phyloP scores from a whole-genome alignment of 1,139 yeast species.

The Pichia cactophila region DNA sequence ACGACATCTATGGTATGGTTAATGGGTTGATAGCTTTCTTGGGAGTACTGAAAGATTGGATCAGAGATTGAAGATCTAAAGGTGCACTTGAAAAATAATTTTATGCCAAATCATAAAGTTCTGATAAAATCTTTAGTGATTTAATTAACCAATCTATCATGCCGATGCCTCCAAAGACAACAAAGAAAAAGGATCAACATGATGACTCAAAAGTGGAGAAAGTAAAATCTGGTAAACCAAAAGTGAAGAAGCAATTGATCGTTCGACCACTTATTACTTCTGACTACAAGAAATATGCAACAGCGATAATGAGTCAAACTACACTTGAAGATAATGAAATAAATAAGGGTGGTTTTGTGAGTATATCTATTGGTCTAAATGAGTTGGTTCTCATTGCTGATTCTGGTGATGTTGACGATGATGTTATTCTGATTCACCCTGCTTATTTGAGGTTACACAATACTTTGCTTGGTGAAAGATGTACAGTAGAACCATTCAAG shows the following conservation, averaged over 20 bases:
- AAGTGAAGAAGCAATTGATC: slow-evolving; percentile 42
- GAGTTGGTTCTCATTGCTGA: slow-evolving; percentile 42
- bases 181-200: slow-evolving; percentile 11
- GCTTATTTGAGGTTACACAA: slow-evolving; percentile 47
- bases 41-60: too few relatives aligned
- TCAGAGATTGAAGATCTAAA: neutral
- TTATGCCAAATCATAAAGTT: too few relatives aligned
- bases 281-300: slow-evolving; percentile 33
- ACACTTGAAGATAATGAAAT: slow-evolving; percentile 49
- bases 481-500: slow-evolving; percentile 39
- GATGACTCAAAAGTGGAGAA: slow-evolving; percentile 1
- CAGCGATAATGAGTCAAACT: slow-evolving; percentile 39
- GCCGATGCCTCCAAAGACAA: slow-evolving; percentile 14
- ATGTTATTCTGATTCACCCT: slow-evolving; percentile 47
- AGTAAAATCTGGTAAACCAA: slow-evolving; percentile 20
- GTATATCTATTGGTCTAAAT: slow-evolving; percentile 39
- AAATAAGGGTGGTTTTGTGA: slow-evolving; percentile 46
- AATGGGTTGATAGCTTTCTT: too few relatives aligned
- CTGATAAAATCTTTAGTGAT: neutral
- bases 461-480: slow-evolving; percentile 65
- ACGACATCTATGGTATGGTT: neutral
- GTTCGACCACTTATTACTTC: slow-evolving; percentile 45
- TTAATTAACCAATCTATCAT: neutral
- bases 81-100: neutral
- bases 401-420: slow-evolving; percentile 35